A percentile compares a stretch with the other conserved stretches of the same genome.
These are phyloP conservation scores for Stephania yunnanensis DNA, from an alignment of 164 flowering plant genomes.

Conservation along the genomic window DNA sequence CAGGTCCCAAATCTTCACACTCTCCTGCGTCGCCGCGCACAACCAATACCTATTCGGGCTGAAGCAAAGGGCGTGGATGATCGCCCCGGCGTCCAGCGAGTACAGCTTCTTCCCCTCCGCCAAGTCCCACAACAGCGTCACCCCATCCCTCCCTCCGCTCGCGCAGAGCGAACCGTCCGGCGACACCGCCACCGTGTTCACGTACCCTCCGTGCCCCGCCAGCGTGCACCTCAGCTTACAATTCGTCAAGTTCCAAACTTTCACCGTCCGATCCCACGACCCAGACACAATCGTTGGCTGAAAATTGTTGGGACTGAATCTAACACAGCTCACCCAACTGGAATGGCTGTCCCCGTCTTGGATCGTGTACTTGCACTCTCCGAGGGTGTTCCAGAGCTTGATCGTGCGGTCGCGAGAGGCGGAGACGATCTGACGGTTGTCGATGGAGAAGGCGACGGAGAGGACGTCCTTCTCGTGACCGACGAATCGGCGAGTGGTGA, in stretches of 20 bases:
- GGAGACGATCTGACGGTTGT: conserved; percentile 82
- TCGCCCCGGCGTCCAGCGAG: conserved; percentile 62
- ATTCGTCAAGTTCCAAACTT: conserved; percentile 78
- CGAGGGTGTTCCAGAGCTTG: conserved; percentile 87
- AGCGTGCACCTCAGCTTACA: conserved; percentile 64
- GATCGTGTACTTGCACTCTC: conserved; percentile 85
- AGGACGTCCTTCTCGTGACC: conserved; percentile 85
- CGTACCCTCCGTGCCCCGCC: conserved; percentile 64
- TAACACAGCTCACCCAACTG: conserved; percentile 79
- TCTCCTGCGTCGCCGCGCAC: conserved; percentile 76
- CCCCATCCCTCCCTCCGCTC: conserved; percentile 84
- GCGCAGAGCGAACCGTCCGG: conserved; percentile 88
- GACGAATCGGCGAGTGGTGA: conserved; percentile 65
- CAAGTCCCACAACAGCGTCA: conserved; percentile 79
- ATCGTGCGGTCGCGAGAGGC: conserved; percentile 79
- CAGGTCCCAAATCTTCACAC: conserved; percentile 87
- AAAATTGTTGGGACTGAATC: conserved; percentile 60
- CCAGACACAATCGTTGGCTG: conserved; percentile 78
- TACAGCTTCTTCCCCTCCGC: conserved; percentile 80
- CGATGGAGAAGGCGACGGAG: conserved; percentile 72
- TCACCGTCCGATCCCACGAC: conserved; percentile 73
- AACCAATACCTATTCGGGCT: conserved; percentile 95
- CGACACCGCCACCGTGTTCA: conserved; percentile 74
- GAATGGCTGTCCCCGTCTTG: conserved; percentile 57
- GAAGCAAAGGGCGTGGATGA: conserved; percentile 75